phyloP scores from a whole-genome alignment of 352 stramenopile species.

The Pythium brassicae region DNA sequence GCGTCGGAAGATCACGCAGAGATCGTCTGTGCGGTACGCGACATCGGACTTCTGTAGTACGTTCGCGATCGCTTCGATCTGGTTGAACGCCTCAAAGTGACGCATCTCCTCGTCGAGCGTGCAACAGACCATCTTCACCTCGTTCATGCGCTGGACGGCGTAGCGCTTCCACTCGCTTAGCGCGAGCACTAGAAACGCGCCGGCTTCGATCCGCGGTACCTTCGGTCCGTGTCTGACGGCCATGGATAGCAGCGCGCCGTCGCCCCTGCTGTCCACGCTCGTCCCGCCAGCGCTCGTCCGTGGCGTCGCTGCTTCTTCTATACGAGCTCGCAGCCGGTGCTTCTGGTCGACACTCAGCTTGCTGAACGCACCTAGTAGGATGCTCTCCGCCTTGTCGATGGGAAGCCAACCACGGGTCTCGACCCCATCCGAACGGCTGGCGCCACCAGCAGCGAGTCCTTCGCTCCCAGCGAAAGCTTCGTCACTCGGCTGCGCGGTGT shows the following conservation, averaged over 20 bases:
- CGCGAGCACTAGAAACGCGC: slow-evolving; percentile 51
- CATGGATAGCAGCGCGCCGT: not conserved
- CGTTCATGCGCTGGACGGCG: slow-evolving; percentile 61
- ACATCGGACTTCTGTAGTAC: slow-evolving; percentile 52
- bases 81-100: slow-evolving; percentile 44
- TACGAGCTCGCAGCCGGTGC: slow-evolving; percentile 27
- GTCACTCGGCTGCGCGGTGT: not conserved
- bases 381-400: slow-evolving; percentile 28
- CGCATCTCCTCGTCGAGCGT: slow-evolving; percentile 50
- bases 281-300: not conserved
- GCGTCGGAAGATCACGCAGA: slow-evolving; percentile 59
- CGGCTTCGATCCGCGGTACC: slow-evolving; percentile 29
- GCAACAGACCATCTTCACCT: slow-evolving; percentile 57
- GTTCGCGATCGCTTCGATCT: slow-evolving; percentile 41
- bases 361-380: slow-evolving; percentile 45
- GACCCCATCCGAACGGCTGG: not conserved
- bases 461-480: too few species aligned
- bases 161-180: slow-evolving; percentile 71
- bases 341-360: slow-evolving; percentile 47
- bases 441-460: not conserved
- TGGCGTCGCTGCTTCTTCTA: slow-evolving; percentile 23
- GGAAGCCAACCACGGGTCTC: slow-evolving; percentile 30
- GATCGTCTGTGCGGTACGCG: slow-evolving; percentile 46
- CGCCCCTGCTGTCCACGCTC: not conserved
- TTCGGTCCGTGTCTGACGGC: slow-evolving; percentile 6